Conservation (phyloP, 371 early-diverging fungal genomes). For the Coemansia sp. region DNA sequence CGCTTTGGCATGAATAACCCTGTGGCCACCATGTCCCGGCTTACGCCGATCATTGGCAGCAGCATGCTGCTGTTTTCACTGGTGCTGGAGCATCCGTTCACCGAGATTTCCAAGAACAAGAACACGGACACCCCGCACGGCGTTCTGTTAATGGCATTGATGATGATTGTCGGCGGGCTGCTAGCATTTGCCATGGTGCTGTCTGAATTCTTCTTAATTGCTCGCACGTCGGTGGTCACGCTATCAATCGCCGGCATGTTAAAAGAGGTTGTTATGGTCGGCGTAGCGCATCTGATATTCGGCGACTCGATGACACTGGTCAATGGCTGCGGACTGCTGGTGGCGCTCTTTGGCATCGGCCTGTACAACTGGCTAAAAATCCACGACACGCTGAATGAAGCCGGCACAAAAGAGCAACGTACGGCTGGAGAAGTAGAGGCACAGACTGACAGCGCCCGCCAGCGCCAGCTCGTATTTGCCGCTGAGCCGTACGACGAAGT, state of each 20-base stretch:
- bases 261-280: constrained; percentile 79
- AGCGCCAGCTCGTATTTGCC: constrained; percentile 28
- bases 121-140: constrained; percentile 52
- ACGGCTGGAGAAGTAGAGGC: not conserved
- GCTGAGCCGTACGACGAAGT: constrained; percentile 31
- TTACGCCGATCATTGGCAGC: constrained; percentile 72
- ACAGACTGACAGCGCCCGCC: not conserved
- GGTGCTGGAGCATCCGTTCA: constrained; percentile 62
- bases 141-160: constrained; percentile 50
- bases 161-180: constrained; percentile 73
- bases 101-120: constrained; percentile 33
- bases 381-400: constrained; percentile 22
- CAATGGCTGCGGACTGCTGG: constrained; percentile 68
- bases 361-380: constrained; percentile 58
- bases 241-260: constrained; percentile 87
- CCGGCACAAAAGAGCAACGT: not conserved
- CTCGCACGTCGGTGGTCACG: constrained; percentile 80
- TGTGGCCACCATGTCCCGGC: constrained; percentile 74
- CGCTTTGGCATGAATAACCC: constrained; percentile 78
- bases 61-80: constrained; percentile 64
- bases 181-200: constrained; percentile 86
- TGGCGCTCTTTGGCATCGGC: constrained; percentile 72
- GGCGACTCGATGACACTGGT: constrained; percentile 68
- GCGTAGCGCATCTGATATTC: constrained; percentile 64
- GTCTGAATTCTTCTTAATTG: constrained; percentile 78